Evolutionary conservation across 306 rosid genomes (phyloP).

Genomic region (Myrica gale): DNA sequence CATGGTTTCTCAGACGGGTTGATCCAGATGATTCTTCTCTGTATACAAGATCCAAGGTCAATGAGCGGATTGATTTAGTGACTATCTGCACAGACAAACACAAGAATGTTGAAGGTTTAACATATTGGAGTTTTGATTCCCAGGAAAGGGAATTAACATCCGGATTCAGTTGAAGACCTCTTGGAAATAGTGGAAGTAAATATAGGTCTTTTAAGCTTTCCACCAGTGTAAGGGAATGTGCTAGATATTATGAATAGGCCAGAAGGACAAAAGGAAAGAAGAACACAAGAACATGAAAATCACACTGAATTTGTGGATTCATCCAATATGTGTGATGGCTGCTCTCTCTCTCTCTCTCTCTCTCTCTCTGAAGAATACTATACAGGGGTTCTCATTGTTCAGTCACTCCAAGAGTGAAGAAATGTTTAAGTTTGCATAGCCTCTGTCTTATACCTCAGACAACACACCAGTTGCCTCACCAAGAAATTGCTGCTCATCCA

Average conservation of each 20-base stretch:
- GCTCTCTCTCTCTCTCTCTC: neutral
- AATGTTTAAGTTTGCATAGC: slow-evolving; percentile 6
- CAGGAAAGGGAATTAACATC: slow-evolving; percentile 19
- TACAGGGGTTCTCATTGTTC: neutral
- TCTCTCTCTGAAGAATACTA: too few species aligned
- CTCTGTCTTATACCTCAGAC: slow-evolving; percentile 68
- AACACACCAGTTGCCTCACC: slow-evolving; percentile 88
- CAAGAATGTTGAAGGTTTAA: slow-evolving; percentile 17
- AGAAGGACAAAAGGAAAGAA: neutral
- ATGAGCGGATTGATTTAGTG: slow-evolving; percentile 57
- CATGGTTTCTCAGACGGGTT: slow-evolving; percentile 45
- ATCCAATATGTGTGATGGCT: neutral
- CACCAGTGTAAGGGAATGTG: neutral
- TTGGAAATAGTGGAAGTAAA: slow-evolving; percentile 11
- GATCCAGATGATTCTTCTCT: slow-evolving; percentile 58
- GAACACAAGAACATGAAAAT: neutral
- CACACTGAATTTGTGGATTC: neutral
- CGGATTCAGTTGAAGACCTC: slow-evolving; percentile 26
- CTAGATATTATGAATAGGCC: neutral
- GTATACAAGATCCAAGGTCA: slow-evolving; percentile 60
- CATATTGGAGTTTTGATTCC: slow-evolving; percentile 25
- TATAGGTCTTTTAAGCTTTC: neutral
- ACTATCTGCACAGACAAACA: slow-evolving; percentile 71
- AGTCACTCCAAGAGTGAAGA: neutral
- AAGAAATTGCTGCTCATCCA: slow-evolving; percentile 93